phyloP scores from a whole-genome alignment of 169 alveolate species.

The Plasmodium sp. region DNA sequence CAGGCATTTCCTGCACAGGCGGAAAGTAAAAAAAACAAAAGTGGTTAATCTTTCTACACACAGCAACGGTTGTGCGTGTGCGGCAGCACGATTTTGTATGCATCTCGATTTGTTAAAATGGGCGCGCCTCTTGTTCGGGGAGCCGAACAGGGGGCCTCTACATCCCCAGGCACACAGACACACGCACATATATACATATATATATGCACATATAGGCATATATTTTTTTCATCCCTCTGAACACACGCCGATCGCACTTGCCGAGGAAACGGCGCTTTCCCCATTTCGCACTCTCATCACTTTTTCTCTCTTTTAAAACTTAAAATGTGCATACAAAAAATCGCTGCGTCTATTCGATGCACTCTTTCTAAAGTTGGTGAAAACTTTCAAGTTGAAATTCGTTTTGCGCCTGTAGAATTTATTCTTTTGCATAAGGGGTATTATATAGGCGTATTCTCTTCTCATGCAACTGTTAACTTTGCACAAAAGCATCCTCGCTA shows the following conservation, averaged over 20 bases:
- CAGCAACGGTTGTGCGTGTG: not conserved
- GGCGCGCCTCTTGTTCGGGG: not conserved
- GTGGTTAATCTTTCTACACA: not conserved
- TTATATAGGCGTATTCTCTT: conserved; percentile 62
- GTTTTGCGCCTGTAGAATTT: conserved; percentile 18
- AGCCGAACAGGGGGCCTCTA: not conserved
- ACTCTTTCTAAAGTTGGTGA: conserved; percentile 30
- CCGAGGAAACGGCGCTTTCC: not conserved
- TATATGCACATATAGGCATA: no score
- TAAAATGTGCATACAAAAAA: conserved; percentile 44
- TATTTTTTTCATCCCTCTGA: not conserved
- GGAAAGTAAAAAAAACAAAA: not conserved
- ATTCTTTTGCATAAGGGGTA: conserved; percentile 36
- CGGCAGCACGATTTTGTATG: not conserved
- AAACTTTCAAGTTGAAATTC: conserved; percentile 23
- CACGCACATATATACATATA: not conserved
- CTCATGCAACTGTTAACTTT: conserved; percentile 45
- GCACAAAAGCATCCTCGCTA: conserved; percentile 55
- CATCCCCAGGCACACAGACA: not conserved
- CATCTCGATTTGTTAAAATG: not conserved
- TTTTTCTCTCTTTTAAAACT: conserved; percentile 29
- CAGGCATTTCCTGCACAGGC: conserved; percentile 25
- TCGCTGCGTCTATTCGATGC: conserved; percentile 51
- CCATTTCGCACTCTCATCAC: not conserved
- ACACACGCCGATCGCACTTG: not conserved